Percentiles rank a stretch among this genome's conserved stretches.
phyloP scores from a whole-genome alignment of 768 basidiomycete species.

The Kwoniella europaea region DNA sequence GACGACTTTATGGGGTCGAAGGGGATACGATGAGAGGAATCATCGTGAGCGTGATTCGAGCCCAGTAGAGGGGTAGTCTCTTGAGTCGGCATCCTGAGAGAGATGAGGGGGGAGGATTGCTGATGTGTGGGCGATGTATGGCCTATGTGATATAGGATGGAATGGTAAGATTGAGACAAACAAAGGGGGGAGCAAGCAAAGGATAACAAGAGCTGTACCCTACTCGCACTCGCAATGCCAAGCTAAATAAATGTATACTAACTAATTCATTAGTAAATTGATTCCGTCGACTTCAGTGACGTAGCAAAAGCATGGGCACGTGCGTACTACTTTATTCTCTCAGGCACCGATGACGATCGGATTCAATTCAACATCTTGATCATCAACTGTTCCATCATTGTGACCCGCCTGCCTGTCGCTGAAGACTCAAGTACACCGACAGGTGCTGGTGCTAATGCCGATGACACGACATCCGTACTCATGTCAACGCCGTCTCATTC shows the following conservation, averaged over 20 bases:
- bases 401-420: too few species aligned
- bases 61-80: conserved; percentile 29
- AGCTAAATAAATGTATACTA: too few species aligned
- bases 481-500: not conserved
- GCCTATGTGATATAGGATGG: not conserved
- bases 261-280: too few species aligned
- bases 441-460: too few species aligned
- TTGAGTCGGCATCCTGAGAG: conserved; percentile 26
- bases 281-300: too few species aligned
- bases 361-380: too few species aligned
- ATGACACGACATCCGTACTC: not conserved
- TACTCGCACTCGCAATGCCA: not conserved
- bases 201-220: not conserved
- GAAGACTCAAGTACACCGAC: too few species aligned
- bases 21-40: not conserved
- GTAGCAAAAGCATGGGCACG: too few species aligned
- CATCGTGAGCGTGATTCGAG: conserved; percentile 1
- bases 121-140: not conserved
- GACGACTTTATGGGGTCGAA: conserved; percentile 50
- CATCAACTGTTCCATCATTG: too few species aligned
- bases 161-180: not conserved
- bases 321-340: too few species aligned
- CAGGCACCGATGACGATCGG: too few species aligned
- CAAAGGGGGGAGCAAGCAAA: not conserved
- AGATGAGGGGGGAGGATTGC: not conserved